Conservation (phyloP, 441 rosid species). For the Populus hybrid region DNA sequence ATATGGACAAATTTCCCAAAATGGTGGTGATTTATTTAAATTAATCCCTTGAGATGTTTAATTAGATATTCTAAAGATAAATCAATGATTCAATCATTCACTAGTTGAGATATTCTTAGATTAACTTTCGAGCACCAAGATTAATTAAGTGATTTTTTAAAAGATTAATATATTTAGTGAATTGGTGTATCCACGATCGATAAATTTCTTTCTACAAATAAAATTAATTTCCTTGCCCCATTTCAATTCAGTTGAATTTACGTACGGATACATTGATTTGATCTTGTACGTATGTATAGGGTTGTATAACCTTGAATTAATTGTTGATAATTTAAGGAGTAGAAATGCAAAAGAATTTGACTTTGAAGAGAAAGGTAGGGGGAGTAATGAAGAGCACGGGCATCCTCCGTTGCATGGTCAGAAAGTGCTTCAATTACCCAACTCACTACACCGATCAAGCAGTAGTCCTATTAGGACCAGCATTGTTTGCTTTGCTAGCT, state of each 20-base stretch:
- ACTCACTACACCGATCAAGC: background rate
- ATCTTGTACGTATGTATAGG: background rate
- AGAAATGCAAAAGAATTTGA: slow-evolving; percentile 19
- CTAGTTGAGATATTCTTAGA: too few relatives aligned
- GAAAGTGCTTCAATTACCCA: slow-evolving; percentile 20
- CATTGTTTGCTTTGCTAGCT: slow-evolving; percentile 21
- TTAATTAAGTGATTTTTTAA: too few relatives aligned
- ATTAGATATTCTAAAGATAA: too few relatives aligned
- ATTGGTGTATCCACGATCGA: too few relatives aligned
- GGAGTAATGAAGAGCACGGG: slow-evolving; percentile 62
- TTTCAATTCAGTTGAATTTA: too few relatives aligned
- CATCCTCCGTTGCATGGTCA: slow-evolving; percentile 27
- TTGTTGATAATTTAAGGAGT: background rate
- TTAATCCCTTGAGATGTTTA: background rate
- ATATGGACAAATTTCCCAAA: background rate
- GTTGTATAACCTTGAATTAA: background rate
- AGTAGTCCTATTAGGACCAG: background rate
- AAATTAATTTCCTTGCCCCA: too few relatives aligned
- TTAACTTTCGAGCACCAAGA: too few relatives aligned
- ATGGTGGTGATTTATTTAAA: too few relatives aligned
- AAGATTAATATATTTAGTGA: too few relatives aligned
- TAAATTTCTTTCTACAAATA: too few relatives aligned
- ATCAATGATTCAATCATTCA: too few relatives aligned
- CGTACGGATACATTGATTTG: too few relatives aligned
- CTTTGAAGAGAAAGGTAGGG: slow-evolving; percentile 15